A percentile compares a stretch with the other conserved stretches of the same genome.
Evolutionary conservation across 129 eudicot genomes (phyloP).

Genomic region (Saposhnikovia divaricata): DNA sequence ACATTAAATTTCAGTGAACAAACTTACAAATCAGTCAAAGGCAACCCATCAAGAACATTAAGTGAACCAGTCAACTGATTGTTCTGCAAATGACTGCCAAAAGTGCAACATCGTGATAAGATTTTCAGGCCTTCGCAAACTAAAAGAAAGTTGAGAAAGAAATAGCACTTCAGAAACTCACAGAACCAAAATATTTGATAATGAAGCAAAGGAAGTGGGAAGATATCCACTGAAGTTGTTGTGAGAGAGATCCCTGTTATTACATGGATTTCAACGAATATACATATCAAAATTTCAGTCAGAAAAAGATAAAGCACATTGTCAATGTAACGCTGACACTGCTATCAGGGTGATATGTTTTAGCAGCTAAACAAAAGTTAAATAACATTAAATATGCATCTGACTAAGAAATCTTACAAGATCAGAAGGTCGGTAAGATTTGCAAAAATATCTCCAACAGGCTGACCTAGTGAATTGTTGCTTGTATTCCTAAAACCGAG

Average conservation of each 20-base stretch:
- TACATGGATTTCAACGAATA: not conserved
- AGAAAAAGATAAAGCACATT: not conserved
- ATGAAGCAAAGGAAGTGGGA: slow-evolving; percentile 55
- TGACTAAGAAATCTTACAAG: slow-evolving; percentile 31
- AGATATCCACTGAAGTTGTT: slow-evolving; percentile 83
- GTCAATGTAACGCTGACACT: not conserved
- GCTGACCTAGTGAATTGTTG: slow-evolving; percentile 57
- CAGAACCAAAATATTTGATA: slow-evolving; percentile 76
- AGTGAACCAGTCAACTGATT: slow-evolving; percentile 87
- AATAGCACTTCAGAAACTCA: slow-evolving; percentile 28
- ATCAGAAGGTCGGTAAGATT: slow-evolving; percentile 64
- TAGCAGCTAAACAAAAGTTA: not conserved
- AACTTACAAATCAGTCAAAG: slow-evolving; percentile 77
- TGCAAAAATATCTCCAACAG: slow-evolving; percentile 62
- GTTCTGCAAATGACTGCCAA: slow-evolving; percentile 75
- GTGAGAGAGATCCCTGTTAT: slow-evolving; percentile 73
- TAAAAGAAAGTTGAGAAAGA: not conserved
- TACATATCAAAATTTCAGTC: slow-evolving; percentile 7
- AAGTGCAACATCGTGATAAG: slow-evolving; percentile 12
- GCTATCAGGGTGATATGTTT: not conserved
- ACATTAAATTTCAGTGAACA: not conserved
- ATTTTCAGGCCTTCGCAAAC: not conserved
- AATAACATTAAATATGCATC: not conserved
- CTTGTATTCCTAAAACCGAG: slow-evolving; percentile 59
- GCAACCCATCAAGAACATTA: slow-evolving; percentile 47